These are phyloP conservation scores for Kwoniella newhampshirensis DNA, from an alignment of 768 basidiomycete genomes.

Conservation along the genomic window DNA sequence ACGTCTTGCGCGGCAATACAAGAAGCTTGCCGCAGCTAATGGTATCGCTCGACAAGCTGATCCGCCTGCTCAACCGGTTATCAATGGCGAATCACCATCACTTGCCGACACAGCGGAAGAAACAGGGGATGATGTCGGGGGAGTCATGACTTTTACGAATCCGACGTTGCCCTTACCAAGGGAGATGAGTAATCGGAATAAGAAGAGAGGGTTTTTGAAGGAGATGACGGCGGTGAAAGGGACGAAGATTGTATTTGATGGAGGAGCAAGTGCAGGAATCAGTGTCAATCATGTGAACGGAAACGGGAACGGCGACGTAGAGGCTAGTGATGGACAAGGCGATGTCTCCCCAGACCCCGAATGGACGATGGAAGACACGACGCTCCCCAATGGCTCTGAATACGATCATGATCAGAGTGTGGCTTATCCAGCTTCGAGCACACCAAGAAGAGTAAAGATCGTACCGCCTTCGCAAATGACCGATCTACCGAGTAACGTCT, in stretches of 20 bases:
- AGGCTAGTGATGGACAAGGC: no score
- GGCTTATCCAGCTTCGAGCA: neutral
- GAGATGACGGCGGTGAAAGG: constrained; percentile 30
- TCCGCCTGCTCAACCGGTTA: neutral
- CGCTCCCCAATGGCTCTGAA: neutral
- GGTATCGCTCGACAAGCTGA: neutral
- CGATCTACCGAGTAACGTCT: constrained; percentile 26
- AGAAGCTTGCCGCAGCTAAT: constrained; percentile 11
- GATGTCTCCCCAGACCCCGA: neutral
- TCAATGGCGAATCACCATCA: no score
- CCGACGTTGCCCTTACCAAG: constrained; percentile 18
- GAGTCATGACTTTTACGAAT: constrained; percentile 3
- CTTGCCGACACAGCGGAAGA: neutral
- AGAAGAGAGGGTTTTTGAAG: constrained; percentile 43
- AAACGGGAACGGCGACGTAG: constrained; percentile 2
- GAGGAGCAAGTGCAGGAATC: neutral
- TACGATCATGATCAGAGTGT: neutral
- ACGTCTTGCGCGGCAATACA: constrained; percentile 17
- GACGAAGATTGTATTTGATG: constrained; percentile 29
- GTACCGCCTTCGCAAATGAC: constrained; percentile 29
- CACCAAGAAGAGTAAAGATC: neutral
- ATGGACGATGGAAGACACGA: neutral
- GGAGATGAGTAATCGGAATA: constrained; percentile 38
- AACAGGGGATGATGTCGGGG: constrained; percentile 7
- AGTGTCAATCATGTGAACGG: neutral